Percentiles rank a stretch among this genome's conserved stretches.
Conservation (phyloP, 2,329 filamentous ascomycete genomes). For the Lizonia empirigonia region DNA sequence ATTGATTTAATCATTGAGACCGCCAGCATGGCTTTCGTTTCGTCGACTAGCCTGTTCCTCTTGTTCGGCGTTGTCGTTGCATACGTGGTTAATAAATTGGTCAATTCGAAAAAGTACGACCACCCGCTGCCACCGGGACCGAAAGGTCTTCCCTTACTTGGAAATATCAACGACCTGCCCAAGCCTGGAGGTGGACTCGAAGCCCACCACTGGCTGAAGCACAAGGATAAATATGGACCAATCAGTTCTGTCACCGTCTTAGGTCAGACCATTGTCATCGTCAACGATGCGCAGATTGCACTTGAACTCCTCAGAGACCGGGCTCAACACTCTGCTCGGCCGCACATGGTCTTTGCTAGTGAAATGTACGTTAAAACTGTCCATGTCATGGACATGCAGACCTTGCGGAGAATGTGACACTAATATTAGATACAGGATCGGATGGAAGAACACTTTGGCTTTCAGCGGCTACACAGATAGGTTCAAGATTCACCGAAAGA, state of each 20-base stretch:
- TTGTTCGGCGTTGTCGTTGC: conserved; percentile 15
- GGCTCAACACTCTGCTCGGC: conserved; percentile 27
- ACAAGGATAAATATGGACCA: conserved; percentile 48
- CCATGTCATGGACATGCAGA: background rate
- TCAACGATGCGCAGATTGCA: conserved; percentile 36
- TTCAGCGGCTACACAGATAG: conserved; percentile 28
- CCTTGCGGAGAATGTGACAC: background rate
- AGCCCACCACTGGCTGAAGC: conserved; percentile 52
- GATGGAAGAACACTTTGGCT: conserved; percentile 33
- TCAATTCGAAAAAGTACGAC: conserved; percentile 12
- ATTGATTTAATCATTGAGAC: background rate
- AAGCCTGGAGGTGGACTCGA: conserved; percentile 43
- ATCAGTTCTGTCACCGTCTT: conserved; percentile 40
- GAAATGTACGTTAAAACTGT: conserved; percentile 27
- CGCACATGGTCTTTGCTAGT: conserved; percentile 31
- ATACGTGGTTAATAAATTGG: conserved; percentile 20
- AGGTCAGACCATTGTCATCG: conserved; percentile 38
- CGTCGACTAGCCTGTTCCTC: conserved; percentile 29
- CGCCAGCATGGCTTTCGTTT: conserved; percentile 13
- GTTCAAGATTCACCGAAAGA: conserved; percentile 34
- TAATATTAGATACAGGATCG: conserved; percentile 23
- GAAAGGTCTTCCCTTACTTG: conserved; percentile 54
- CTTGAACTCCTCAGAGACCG: conserved; percentile 33
- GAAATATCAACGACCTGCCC: conserved; percentile 59
- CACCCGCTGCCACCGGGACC: conserved; percentile 58